phyloP scores from a whole-genome alignment of 2,329 filamentous ascomycete species.

The Fusarium palustre region DNA sequence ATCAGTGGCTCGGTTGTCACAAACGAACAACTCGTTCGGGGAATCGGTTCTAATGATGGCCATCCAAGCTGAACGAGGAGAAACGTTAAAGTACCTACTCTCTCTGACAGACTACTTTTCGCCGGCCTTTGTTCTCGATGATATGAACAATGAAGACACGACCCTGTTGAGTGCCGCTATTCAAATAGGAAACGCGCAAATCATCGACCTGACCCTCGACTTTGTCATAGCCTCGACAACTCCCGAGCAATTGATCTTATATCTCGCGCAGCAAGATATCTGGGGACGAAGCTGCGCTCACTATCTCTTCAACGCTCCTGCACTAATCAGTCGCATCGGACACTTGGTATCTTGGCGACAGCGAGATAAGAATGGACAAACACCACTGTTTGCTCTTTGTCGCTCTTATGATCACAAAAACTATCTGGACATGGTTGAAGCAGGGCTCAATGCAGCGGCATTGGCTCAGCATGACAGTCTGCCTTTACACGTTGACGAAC shows the following conservation, averaged over 20 bases:
- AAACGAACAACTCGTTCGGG: slow-evolving; percentile 76
- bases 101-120: slow-evolving; percentile 82
- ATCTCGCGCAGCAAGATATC: slow-evolving; percentile 81
- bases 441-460: slow-evolving; percentile 80
- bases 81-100: slow-evolving; percentile 82
- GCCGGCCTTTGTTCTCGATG: slow-evolving; percentile 76
- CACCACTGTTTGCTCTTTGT: slow-evolving; percentile 94
- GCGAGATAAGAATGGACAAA: slow-evolving; percentile 96
- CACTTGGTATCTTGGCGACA: slow-evolving; percentile 86
- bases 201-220: slow-evolving; percentile 80
- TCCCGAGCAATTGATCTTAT: slow-evolving; percentile 69
- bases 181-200: slow-evolving; percentile 80
- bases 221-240: slow-evolving; percentile 72
- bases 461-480: slow-evolving; percentile 79
- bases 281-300: slow-evolving; percentile 93
- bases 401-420: slow-evolving; percentile 93
- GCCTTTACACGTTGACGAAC: slow-evolving; percentile 90
- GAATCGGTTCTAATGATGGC: slow-evolving; percentile 93
- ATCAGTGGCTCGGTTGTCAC: slow-evolving; percentile 81
- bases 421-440: slow-evolving; percentile 88
- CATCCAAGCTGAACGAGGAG: slow-evolving; percentile 76
- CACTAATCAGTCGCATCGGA: slow-evolving; percentile 81
- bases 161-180: slow-evolving; percentile 91
- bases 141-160: slow-evolving; percentile 89
- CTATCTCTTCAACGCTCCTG: slow-evolving; percentile 92